These are phyloP conservation scores for Cladosporium sp. DNA, from an alignment of 2,329 filamentous ascomycete species.

Conservation along the genomic window DNA sequence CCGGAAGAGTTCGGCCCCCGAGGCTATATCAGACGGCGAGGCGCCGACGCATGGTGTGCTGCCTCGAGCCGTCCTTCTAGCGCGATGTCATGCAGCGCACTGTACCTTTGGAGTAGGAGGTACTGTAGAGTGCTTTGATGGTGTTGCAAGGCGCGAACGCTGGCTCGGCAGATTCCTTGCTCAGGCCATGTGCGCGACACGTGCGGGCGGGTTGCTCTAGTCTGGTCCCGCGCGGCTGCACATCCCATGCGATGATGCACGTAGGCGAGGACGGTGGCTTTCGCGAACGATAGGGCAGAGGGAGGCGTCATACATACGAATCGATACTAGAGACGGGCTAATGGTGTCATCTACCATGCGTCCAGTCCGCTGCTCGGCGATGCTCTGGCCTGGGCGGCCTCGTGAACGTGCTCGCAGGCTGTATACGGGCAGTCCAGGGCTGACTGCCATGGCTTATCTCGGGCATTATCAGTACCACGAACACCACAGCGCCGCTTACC, in stretches of 20 bases:
- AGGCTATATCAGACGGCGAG: background rate
- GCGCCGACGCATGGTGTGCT: background rate
- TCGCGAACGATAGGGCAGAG: background rate
- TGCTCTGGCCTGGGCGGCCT: background rate
- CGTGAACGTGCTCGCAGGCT: background rate
- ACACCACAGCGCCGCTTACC: background rate
- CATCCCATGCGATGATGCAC: background rate
- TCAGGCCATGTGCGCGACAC: constrained; percentile 19
- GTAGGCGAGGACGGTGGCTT: background rate
- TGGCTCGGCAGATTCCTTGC: constrained; percentile 13
- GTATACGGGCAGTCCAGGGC: background rate
- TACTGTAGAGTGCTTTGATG: background rate
- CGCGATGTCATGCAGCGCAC: constrained; percentile 8
- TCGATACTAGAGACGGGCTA: background rate
- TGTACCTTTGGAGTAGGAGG: background rate
- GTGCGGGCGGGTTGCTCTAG: constrained; percentile 9
- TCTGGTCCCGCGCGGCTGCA: background rate
- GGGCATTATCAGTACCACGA: background rate
- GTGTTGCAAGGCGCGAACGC: constrained; percentile 2
- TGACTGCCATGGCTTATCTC: background rate
- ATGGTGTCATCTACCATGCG: background rate
- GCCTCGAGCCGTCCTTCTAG: background rate
- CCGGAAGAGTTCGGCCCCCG: background rate
- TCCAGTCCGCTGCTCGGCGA: background rate
- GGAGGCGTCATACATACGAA: background rate